Evolutionary conservation across 2,329 filamentous ascomycete genomes (phyloP).

Genomic region (Dothiorella sarmentorum): DNA sequence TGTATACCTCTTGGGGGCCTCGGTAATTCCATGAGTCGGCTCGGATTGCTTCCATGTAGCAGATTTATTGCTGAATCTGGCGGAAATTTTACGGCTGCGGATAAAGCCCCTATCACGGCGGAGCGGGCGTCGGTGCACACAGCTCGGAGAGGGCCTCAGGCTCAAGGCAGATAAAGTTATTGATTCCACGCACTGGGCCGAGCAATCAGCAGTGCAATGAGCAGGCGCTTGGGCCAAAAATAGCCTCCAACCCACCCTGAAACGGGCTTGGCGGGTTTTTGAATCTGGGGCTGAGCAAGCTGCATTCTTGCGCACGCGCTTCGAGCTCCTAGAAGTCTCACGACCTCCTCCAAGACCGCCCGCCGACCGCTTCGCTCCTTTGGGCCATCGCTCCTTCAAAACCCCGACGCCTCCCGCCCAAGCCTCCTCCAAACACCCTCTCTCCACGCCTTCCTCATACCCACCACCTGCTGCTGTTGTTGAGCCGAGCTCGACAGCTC

Average conservation of each 20-base stretch:
- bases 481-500: constrained; percentile 4
- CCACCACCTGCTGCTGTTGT: not conserved
- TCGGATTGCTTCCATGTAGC: constrained; percentile 8
- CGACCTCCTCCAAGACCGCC: constrained; percentile 16
- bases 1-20: not conserved
- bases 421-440: not conserved
- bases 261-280: constrained; percentile 6
- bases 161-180: constrained; percentile 16
- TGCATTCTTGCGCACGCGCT: constrained; percentile 17
- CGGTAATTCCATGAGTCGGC: constrained; percentile 7
- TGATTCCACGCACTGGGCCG: constrained; percentile 10
- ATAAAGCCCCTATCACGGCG: constrained; percentile 10
- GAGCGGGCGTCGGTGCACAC: constrained; percentile 6
- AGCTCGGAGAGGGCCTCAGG: not conserved
- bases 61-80: constrained; percentile 13
- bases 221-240: constrained; percentile 19
- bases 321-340: constrained; percentile 18
- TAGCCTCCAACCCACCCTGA: constrained; percentile 13
- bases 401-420: constrained; percentile 12
- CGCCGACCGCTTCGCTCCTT: constrained; percentile 17
- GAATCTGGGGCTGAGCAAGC: constrained; percentile 20
- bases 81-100: constrained; percentile 10
- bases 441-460: not conserved
- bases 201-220: constrained; percentile 15
- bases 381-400: constrained; percentile 16